phyloP scores from a whole-genome alignment of 2,329 filamentous ascomycete species.

The Fusarium virguliforme region DNA sequence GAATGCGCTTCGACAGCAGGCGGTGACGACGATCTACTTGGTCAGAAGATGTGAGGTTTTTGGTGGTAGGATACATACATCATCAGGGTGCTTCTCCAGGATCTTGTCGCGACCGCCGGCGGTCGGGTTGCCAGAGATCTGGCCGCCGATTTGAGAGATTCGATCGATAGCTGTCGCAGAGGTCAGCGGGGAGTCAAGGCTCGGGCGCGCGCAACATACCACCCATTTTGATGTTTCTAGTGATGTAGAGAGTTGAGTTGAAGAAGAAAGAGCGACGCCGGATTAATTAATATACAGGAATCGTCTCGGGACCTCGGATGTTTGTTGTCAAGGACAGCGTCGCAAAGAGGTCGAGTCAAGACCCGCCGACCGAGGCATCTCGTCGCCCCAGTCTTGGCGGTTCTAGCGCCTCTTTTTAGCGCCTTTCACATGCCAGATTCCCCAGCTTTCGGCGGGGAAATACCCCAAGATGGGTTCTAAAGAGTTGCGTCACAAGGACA shows the following conservation, averaged over 20 bases:
- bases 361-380: slow-evolving; percentile 56
- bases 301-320: slow-evolving; percentile 50
- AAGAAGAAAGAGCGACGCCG: slow-evolving; percentile 17
- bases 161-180: slow-evolving; percentile 68
- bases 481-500: slow-evolving; percentile 45
- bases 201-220: slow-evolving; percentile 35
- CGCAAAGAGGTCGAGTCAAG: slow-evolving; percentile 39
- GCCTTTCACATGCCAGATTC: slow-evolving; percentile 54
- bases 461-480: slow-evolving; percentile 26
- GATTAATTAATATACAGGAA: slow-evolving; percentile 39
- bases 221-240: slow-evolving; percentile 53
- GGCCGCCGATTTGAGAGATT: slow-evolving; percentile 73
- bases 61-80: slow-evolving; percentile 63
- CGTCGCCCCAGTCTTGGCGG: slow-evolving; percentile 45
- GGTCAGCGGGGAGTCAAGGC: slow-evolving; percentile 28
- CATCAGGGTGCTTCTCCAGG: slow-evolving; percentile 77
- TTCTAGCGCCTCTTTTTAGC: slow-evolving; percentile 47
- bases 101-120: slow-evolving; percentile 69
- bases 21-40: slow-evolving; percentile 87
- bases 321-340: slow-evolving; percentile 31
- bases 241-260: slow-evolving; percentile 22
- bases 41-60: slow-evolving; percentile 3
- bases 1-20: slow-evolving; percentile 90
- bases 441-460: slow-evolving; percentile 49
- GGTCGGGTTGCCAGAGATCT: slow-evolving; percentile 74